Conservation (phyloP, 495 filamentous ascomycete species). For the Cercophora newfieldiana region DNA sequence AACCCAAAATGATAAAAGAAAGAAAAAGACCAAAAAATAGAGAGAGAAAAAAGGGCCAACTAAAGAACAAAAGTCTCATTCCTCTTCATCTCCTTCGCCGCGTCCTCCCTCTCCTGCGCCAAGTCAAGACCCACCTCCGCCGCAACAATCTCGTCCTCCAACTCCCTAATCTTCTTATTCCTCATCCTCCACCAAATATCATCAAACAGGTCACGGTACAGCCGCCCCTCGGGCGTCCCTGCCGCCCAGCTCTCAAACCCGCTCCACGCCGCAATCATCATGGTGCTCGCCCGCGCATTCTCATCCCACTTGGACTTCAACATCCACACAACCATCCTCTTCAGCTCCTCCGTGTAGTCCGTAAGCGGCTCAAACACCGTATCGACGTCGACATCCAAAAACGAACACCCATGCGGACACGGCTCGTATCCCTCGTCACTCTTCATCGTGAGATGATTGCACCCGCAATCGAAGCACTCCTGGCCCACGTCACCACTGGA, state of each 20-base stretch:
- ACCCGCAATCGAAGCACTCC: constrained; percentile 29
- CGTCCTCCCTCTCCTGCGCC: background rate
- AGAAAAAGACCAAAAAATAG: background rate
- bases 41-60: background rate
- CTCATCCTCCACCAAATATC: constrained; percentile 26
- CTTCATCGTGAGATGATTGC: constrained; percentile 23
- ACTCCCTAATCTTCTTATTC: constrained; percentile 6
- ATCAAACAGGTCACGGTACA: constrained; percentile 33
- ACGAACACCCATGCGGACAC: constrained; percentile 16
- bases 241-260: constrained; percentile 32
- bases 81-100: background rate
- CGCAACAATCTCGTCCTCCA: background rate
- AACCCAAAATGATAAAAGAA: background rate
- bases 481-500: constrained; percentile 22
- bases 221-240: constrained; percentile 26
- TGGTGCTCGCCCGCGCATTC: constrained; percentile 16
- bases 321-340: constrained; percentile 26
- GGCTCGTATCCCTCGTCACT: background rate
- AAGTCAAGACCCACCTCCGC: background rate
- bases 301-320: constrained; percentile 25
- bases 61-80: background rate
- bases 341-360: constrained; percentile 28
- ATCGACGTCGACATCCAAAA: constrained; percentile 30
- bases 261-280: constrained; percentile 27
- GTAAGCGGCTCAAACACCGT: constrained; percentile 9